These are phyloP conservation scores for Thermothielavioides terrestris DNA, from an alignment of 495 filamentous ascomycete genomes.

Conservation along the genomic window DNA sequence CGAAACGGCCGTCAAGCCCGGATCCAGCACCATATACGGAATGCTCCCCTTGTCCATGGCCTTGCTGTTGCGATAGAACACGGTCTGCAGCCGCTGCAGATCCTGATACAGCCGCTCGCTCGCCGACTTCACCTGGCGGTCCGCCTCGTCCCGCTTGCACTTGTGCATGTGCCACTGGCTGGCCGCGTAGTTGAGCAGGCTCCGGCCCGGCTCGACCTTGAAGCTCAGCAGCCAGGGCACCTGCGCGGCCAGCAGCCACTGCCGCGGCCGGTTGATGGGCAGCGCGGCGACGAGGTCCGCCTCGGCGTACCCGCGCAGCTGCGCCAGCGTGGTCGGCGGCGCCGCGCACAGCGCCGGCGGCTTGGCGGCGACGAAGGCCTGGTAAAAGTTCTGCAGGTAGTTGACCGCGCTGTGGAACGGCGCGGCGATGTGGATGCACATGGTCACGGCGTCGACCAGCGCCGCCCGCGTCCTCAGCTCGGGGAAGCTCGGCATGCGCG, in stretches of 20 bases:
- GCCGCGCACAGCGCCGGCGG: conserved; percentile 31
- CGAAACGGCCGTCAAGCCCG: conserved; percentile 32
- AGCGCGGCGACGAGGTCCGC: conserved; percentile 31
- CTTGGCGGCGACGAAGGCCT: conserved; percentile 38
- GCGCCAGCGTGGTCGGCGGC: conserved; percentile 22
- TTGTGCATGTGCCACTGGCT: conserved; percentile 27
- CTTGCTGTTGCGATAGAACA: conserved; percentile 16
- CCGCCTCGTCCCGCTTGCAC: conserved; percentile 9
- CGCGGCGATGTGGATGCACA: conserved; percentile 46
- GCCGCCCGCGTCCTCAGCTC: conserved; percentile 71
- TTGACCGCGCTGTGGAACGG: conserved; percentile 44
- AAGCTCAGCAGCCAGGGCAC: conserved; percentile 39
- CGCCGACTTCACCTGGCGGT: conserved; percentile 14
- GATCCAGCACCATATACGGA: conserved; percentile 36
- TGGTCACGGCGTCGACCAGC: conserved; percentile 68
- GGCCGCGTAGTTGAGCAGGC: conserved; percentile 30
- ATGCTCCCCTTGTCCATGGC: conserved; percentile 29
- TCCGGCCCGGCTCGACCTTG: conserved; percentile 31
- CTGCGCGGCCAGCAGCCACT: conserved; percentile 37
- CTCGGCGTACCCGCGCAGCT: conserved; percentile 25
- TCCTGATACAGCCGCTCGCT: conserved; percentile 20
- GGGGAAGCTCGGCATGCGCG: conserved; percentile 42
- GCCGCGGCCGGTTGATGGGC: conserved; percentile 31
- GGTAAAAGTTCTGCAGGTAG: conserved; percentile 45
- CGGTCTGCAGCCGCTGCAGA: conserved; percentile 18